Base-by-base conservation (phyloP, 805 yeast species). In the Kodamaea neixiangensis region DNA sequence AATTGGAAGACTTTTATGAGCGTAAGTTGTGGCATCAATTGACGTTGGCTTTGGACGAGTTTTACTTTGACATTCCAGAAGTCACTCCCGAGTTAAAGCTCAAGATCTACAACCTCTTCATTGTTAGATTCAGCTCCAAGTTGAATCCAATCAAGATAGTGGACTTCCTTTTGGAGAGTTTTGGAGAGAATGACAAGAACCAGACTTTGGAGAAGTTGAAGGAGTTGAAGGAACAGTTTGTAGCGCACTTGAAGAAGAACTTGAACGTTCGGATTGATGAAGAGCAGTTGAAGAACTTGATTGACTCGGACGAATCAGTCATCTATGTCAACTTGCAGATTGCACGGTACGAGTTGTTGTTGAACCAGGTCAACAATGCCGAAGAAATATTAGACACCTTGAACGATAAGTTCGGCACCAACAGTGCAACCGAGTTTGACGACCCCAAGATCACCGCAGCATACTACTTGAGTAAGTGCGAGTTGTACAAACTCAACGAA, bases 21-120 rank as follows among this genome's bases (percentile, higher is more conserved):
- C 78, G 96, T 59, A 91, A 90, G 68, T 79, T 93, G 65, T 94
- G 97, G 97, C 96, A 87, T 72, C 98, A 94, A 74, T 79, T 94
- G 64, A 89, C 97, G 2, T 80, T 81, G 54, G 69, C 81, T 5
- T 73, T 94, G 51, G 73, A 73, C 33, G 78, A 77, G 54, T 80
- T 92, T 63, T 93, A 82, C 71, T 31, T 33, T 19, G 19, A 38
- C n/a, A 37, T 34, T 10, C 39, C 47, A 19, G 59, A 48, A 10
- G 73, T 72, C 40, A 74, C 77, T 50, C 77, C 81, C 7, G 75
- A 74, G 21, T 68, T 89, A 50, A 81, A 93, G 58, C 66, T 85
- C 58, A 81, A 83, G 55, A 69, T 93, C 48, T 93, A 80, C 68
- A 82, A 83, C 51, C 81, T 80, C 54, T 91, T 94, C 66, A 81